A percentile compares a stretch with the other conserved stretches of the same genome.
Conservation (phyloP, 2,329 filamentous ascomycete species). For the Botrytis pseudocinerea region DNA sequence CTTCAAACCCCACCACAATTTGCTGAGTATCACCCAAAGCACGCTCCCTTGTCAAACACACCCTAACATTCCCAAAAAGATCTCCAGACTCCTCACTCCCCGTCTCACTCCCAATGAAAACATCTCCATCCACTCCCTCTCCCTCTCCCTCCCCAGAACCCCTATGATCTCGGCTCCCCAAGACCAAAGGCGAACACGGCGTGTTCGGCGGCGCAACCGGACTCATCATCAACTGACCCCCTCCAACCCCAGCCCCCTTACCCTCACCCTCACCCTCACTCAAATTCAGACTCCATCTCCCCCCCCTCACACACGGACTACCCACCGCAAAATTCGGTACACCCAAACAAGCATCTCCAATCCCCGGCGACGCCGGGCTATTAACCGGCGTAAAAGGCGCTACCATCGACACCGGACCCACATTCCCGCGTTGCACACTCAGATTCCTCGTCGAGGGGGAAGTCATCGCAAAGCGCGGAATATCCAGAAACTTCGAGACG, state of each 20-base stretch:
- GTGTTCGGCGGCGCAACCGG: not conserved
- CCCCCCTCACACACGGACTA: not conserved
- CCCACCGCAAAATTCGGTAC: not conserved
- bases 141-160: not conserved
- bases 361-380: not conserved
- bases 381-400: not conserved
- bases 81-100: not conserved
- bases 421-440: not conserved
- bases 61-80: not conserved
- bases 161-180: not conserved
- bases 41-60: not conserved
- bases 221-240: not conserved
- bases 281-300: not conserved
- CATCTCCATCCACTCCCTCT: not conserved
- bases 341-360: not conserved
- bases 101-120: not conserved
- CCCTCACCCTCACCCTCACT: not conserved
- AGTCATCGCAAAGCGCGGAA: not conserved
- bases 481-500: not conserved
- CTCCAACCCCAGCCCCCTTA: not conserved
- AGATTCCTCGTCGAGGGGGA: not conserved
- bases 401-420: accelerated
- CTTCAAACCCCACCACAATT: not conserved
- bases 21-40: not conserved
- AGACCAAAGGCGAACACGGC: not conserved